These are phyloP conservation scores for Acanthamoeba lugdunensis DNA, from an alignment of 208 protist species.

Conservation along the genomic window DNA sequence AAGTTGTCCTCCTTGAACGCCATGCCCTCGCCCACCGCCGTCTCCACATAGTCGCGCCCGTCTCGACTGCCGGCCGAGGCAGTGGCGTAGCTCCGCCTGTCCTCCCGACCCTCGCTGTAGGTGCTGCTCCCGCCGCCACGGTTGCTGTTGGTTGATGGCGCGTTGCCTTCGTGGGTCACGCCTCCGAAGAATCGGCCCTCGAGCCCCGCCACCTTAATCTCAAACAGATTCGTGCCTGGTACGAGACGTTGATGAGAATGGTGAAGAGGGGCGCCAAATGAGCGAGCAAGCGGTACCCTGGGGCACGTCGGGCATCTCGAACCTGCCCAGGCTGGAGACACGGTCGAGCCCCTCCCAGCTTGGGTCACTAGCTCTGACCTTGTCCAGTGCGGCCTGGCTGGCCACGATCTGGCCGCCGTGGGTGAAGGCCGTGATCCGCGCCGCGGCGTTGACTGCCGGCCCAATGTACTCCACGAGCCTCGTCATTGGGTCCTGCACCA, in stretches of 20 bases:
- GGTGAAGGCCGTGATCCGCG: neutral
- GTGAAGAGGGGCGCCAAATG: too few species aligned
- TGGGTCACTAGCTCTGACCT: too few species aligned
- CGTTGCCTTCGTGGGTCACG: neutral
- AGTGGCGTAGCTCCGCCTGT: too few species aligned
- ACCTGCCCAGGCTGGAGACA: too few species aligned
- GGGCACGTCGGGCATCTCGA: too few species aligned
- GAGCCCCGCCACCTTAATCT: neutral
- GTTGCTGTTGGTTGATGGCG: too few species aligned
- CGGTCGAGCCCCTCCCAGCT: too few species aligned
- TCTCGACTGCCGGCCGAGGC: too few species aligned
- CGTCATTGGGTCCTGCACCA: neutral
- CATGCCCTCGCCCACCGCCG: slow-evolving; percentile 32
- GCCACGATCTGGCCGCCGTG: slow-evolving; percentile 23
- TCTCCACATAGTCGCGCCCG: neutral
- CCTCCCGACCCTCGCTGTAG: neutral
- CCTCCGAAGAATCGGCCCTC: slow-evolving; percentile 48
- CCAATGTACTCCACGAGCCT: neutral
- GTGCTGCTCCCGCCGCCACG: neutral
- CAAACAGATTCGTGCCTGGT: neutral
- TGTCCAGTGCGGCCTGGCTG: too few species aligned
- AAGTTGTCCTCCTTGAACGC: slow-evolving; percentile 31
- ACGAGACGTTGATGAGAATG: too few species aligned
- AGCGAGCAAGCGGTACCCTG: neutral
- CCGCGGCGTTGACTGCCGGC: neutral